Evolutionary conservation across 305 asterid genomes (phyloP), one percentile per base, ranked within the genome.

Genomic region (Fraxinus angustifolia): DNA sequence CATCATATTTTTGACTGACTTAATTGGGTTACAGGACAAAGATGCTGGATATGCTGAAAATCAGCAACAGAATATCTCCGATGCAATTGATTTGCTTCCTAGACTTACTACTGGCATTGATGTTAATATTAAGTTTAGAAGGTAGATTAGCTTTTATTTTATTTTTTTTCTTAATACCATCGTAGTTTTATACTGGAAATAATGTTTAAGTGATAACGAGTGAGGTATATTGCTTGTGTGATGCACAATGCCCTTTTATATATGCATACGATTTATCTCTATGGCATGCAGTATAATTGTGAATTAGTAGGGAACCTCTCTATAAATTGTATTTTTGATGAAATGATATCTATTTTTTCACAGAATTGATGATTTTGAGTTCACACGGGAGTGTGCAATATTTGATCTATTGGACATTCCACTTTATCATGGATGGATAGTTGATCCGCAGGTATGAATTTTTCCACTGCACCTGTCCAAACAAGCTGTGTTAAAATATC

Each of bases 401-500:
- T 96, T 93, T 87, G 99, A 94, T 89, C 85, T 96, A 75, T 81
- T 96, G 91, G 96, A 90, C 84, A 94, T 96, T 88, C 98, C 99
- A 50, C 98, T 96, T 76, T 94, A 93, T 89, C 98, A 96, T 82
- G 98, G 98, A 77, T 94, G 99, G 99, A 96, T 96, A 83, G 93
- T 94, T 90, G 98, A 96, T 83, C 93, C 97, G 0, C 98, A 94
- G 97, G 98, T 93, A 92, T 82, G 89, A 36, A 80, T 68, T 81
- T 71, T 78, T 60, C 28, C 62, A 70, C 80, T 35, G 35, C 62
- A 6, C 78, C 68, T 8, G 79, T 82, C 26, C 76, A 75, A 71
- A 10, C 78, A 72, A 70, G 53, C n/a, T 76, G 26, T 45, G 34
- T 73, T 78, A 31, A 50, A 62, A 53, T 78, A 10, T 67, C 33